These are phyloP conservation scores for Stephania japonica DNA, from an alignment of 164 flowering plant genomes.

Conservation along the genomic window DNA sequence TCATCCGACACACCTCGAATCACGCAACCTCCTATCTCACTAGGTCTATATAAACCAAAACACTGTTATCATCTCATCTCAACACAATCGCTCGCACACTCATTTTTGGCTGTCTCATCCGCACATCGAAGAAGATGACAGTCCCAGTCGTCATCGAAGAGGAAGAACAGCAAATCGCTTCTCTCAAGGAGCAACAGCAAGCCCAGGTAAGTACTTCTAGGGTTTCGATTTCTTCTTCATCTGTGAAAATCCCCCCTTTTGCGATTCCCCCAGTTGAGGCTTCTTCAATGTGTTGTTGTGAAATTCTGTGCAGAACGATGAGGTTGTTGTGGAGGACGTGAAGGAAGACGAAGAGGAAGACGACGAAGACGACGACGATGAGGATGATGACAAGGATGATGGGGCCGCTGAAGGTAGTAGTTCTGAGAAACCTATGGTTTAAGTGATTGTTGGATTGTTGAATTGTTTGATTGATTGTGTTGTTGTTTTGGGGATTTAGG, in stretches of 20 bases:
- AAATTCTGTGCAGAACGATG: constrained; percentile 39
- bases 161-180: constrained; percentile 20
- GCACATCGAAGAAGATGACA: constrained; percentile 24
- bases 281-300: neutral
- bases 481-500: neutral
- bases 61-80: neutral
- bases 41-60: neutral
- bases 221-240: neutral
- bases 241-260: no score
- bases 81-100: neutral
- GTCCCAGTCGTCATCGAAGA: constrained; percentile 36
- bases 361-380: constrained; percentile 61
- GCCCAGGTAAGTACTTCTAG: constrained; percentile 13
- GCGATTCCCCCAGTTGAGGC: neutral
- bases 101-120: neutral
- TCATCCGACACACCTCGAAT: neutral
- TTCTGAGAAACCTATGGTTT: neutral
- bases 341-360: constrained; percentile 59
- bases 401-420: constrained; percentile 34
- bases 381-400: constrained; percentile 51
- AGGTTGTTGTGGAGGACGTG: constrained; percentile 42
- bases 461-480: neutral
- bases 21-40: neutral
- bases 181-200: constrained; percentile 26
- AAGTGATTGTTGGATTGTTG: no score